These are phyloP conservation scores for Cystobasidium sp. DNA, from an alignment of 1,284 basidiomycete genomes.

Conservation along the genomic window DNA sequence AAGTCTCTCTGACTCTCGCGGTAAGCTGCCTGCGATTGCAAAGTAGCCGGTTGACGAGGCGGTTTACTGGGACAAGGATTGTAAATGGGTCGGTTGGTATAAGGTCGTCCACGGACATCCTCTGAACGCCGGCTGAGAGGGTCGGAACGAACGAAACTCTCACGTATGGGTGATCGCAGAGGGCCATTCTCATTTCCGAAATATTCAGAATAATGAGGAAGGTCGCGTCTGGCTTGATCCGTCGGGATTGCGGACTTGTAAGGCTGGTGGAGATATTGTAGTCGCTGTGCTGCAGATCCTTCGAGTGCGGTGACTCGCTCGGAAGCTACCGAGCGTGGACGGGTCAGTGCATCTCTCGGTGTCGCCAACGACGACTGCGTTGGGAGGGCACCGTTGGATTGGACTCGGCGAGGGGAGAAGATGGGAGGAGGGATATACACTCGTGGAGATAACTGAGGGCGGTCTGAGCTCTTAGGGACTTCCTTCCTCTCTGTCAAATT, in stretches of 20 bases:
- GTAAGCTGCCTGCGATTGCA: no score
- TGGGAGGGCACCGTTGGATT: neutral
- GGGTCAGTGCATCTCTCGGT: neutral
- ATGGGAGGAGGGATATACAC: constrained; percentile 37
- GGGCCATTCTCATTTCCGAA: neutral
- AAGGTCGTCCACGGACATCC: neutral
- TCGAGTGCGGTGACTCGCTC: neutral
- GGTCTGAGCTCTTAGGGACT: no score
- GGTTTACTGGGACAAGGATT: no score
- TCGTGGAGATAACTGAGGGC: constrained; percentile 5
- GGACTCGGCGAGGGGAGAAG: constrained; percentile 26
- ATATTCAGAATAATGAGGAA: constrained; percentile 9
- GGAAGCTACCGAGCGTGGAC: neutral
- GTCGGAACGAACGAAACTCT: constrained; percentile 31
- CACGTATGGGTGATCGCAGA: constrained; percentile 15
- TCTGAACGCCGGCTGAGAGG: neutral
- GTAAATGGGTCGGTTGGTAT: no score
- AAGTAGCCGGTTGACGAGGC: no score
- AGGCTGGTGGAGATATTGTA: neutral
- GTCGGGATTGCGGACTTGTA: neutral
- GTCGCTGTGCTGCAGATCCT: neutral
- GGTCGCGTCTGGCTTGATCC: neutral
- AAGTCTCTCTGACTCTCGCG: no score
- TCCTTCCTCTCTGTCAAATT: neutral
- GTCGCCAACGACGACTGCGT: neutral